Base-by-base conservation (phyloP, 257 asterid species). In the Echium plantagineum region DNA sequence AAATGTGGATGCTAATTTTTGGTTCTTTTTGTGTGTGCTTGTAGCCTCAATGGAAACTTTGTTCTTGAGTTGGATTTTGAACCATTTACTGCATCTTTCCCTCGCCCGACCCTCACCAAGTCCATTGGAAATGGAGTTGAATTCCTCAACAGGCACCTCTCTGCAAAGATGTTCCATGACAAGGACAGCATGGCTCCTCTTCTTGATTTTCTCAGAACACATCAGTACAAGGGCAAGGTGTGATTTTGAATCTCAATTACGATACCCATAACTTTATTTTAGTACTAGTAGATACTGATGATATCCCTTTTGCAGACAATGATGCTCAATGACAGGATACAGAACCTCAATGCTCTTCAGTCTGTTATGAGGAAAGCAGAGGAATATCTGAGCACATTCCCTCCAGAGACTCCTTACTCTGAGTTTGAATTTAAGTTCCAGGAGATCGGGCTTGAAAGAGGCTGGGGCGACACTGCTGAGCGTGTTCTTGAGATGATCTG, bases 121-220 rank as follows among this genome's bases (percentile, higher is more conserved):
- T 93, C 95, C 62, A 93, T 93, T 38, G 99, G 99, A 16, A 89
- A 93, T 54, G 99, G 99, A 66, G 99, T 93, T 21, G 95, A 93
- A 73, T 93, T 93, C 78, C 96, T 93, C 61, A 88, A 93, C 78
- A 63, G 95, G 65, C 97, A 93, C 68, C 95, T 93, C 72, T 93
- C 97, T 7, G 97, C 99, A 1, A 89, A 93, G 69, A 84, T 93
- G 97, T 93, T 93, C 59, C 96, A 93, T 58, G 94, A 89, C 83
- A 83, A 72, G 78, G 97, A 89, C 4, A 93, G 95, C 82, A 74
- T 93, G 97, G 67, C 89, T 32, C 97, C 95, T 56, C 89, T 93
- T 52, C 96, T 93, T 5, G 96, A 89, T 26, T 93, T 93, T 72
- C 89, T 93, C 21, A 83, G 97, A 1, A 69, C 54, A 65, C 96